phyloP scores from a whole-genome alignment of 441 rosid species.

The Gossypium schwendimanii region DNA sequence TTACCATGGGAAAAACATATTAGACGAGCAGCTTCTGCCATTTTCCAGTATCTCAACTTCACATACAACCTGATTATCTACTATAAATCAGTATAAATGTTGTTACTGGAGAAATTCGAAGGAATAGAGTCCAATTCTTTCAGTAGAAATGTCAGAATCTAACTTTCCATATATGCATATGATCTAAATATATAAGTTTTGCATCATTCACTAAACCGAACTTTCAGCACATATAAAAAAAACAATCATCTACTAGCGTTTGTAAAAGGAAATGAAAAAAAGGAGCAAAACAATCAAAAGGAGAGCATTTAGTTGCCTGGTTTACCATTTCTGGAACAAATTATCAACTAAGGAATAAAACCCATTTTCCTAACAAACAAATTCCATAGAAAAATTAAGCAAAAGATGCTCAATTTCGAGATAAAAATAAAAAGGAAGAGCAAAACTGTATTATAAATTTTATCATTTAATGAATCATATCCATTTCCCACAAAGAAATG shows the following conservation, averaged over 20 bases:
- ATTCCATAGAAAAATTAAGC: not conserved
- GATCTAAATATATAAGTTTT: not conserved
- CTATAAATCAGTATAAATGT: conserved; percentile 10
- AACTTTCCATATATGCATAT: not conserved
- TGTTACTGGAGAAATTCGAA: not conserved
- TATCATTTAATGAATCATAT: not conserved
- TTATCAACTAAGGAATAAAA: not conserved
- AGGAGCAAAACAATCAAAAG: not conserved
- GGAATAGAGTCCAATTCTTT: not conserved
- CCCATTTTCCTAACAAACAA: conserved; percentile 2
- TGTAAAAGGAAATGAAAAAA: not conserved
- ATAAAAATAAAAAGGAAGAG: not conserved
- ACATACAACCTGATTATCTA: conserved; percentile 28
- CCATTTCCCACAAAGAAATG: not conserved
- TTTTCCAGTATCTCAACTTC: conserved; percentile 28
- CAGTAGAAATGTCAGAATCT: not conserved
- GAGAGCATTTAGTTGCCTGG: not conserved
- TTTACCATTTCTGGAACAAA: not conserved
- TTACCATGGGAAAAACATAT: conserved; percentile 39
- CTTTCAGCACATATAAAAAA: not conserved
- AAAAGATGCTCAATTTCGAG: not conserved
- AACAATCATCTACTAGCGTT: not conserved
- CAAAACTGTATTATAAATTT: not conserved
- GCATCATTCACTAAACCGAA: not conserved
- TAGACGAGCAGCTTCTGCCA: conserved; percentile 52